Evolutionary conservation across 768 basidiomycete genomes (phyloP), one percentile per base, ranked within the genome.

Genomic region (Cyclocybe aegerita): DNA sequence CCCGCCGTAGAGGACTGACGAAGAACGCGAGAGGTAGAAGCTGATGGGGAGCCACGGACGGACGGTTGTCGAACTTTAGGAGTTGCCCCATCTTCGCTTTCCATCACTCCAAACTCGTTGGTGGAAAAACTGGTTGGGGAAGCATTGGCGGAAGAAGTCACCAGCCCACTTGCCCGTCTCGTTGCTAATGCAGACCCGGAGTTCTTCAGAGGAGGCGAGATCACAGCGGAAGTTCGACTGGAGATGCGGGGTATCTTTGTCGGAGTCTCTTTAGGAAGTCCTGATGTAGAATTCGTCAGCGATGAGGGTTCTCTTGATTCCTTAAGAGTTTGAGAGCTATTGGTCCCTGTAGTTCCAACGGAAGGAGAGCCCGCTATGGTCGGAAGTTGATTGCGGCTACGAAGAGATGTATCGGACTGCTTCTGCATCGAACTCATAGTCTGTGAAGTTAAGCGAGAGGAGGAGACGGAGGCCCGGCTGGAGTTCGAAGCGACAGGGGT

Each of bases 331-430:
- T 77, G 77, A 40, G 72, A 69, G 48, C 67, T 70, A 46, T 75
- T 76, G 10, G 73, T 71, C 38, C 76, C 79, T 10, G 73, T 76
- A 30, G 81, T 82, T 42, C 85, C 88, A 42, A 93, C 88, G 9
- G 93, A 95, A 4, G 94, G 94, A 3, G 93, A 95, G 31, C 94
- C 94, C 30, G 93, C 92, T 49, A 96, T 96, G 9, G 94, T 94
- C 7, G 93, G 93, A 8, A 96, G 72, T 58, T 86, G 82, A 62
- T 83, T 81, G 53, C 89, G 83, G 45, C 70, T 80, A 15, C 91
- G 86, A 46, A 92, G 78, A 30, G 91, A 92, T 5, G 83, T 73
- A 63, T 93, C 91, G 9, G 91, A 90, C 50, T 87, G 87, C 64
- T 92, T 92, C 65, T 90, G 88, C 83, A 92, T 80, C 1, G 90